phyloP scores from a whole-genome alignment of 108 stramenopile genomes.

The Phaeodactylum tricornutum region DNA sequence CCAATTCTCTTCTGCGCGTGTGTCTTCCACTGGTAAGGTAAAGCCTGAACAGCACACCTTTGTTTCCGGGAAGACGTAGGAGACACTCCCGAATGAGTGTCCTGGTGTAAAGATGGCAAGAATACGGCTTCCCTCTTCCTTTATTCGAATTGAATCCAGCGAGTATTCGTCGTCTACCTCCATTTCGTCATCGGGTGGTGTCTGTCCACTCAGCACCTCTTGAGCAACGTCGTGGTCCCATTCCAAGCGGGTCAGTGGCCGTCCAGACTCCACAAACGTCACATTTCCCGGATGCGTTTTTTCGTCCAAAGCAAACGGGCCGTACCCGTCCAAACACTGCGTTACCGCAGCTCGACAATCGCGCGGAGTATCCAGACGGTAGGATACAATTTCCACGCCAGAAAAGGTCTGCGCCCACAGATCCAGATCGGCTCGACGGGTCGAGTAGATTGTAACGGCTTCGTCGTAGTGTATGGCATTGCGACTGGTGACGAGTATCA shows the following conservation, averaged over 20 bases:
- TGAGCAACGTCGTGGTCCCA: conserved; percentile 5
- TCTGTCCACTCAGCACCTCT: conserved; percentile 18
- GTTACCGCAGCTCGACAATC: conserved; percentile 59
- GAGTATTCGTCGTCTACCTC: conserved; percentile 34
- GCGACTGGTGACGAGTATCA: conserved; percentile 62
- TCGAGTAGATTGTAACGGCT: conserved; percentile 48
- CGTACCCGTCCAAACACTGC: conserved; percentile 74
- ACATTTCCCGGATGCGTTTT: not conserved
- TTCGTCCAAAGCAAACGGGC: conserved; percentile 67
- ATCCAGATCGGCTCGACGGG: conserved; percentile 36
- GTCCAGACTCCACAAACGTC: conserved; percentile 1
- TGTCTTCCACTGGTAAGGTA: conserved; percentile 68
- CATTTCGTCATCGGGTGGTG: conserved; percentile 25
- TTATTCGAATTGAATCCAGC: conserved; percentile 49
- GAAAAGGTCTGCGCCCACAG: conserved; percentile 58
- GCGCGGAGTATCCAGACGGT: conserved; percentile 69
- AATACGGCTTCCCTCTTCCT: conserved; percentile 56
- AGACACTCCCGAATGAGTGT: conserved; percentile 67
- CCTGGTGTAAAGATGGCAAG: conserved; percentile 78
- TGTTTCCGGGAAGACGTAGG: conserved; percentile 65
- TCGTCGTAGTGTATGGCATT: conserved; percentile 68
- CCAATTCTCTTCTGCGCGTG: conserved; percentile 24
- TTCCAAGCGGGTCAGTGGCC: conserved; percentile 24
- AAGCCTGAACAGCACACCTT: conserved; percentile 61
- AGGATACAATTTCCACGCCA: conserved; percentile 32